These are phyloP conservation scores for Chlamydomonas asymmetrica DNA, from an alignment of 139 green algal species.

Conservation along the genomic window DNA sequence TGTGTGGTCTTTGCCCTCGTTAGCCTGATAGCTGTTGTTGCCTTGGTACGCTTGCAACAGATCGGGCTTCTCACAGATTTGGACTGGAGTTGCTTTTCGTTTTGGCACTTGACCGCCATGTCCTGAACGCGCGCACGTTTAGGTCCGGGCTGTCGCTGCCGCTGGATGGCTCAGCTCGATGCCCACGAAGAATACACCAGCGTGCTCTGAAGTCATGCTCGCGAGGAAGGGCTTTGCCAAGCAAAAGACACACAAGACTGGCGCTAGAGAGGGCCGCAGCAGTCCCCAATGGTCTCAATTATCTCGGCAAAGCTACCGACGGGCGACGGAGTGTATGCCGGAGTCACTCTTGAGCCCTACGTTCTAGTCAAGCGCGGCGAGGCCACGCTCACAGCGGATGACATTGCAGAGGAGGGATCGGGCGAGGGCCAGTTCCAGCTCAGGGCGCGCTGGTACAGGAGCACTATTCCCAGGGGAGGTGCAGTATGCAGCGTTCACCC, in stretches of 20 bases:
- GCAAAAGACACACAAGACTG: constrained; percentile 2
- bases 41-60: too few relatives aligned
- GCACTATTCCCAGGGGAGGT: constrained; percentile 69
- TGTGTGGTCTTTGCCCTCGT: too few relatives aligned
- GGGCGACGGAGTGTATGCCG: constrained; percentile 72
- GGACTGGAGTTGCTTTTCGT: too few relatives aligned
- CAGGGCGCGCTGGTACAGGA: constrained; percentile 87
- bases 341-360: constrained; percentile 87
- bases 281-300: too few relatives aligned
- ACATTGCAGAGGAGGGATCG: constrained; percentile 79
- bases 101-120: too few relatives aligned
- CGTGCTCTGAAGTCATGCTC: background rate
- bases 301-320: constrained; percentile 57
- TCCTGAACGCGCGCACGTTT: too few relatives aligned
- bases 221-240: background rate
- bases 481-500: constrained; percentile 86
- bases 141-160: too few relatives aligned
- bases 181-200: background rate
- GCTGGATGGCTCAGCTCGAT: background rate
- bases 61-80: too few relatives aligned
- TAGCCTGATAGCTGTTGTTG: too few relatives aligned
- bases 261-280: constrained; percentile 8
- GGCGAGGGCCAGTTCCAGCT: constrained; percentile 72
- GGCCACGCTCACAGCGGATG: constrained; percentile 69
- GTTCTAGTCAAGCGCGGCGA: constrained; percentile 79